phyloP scores from a whole-genome alignment of 306 rosid genomes.

The Casuarina equisetifolia region DNA sequence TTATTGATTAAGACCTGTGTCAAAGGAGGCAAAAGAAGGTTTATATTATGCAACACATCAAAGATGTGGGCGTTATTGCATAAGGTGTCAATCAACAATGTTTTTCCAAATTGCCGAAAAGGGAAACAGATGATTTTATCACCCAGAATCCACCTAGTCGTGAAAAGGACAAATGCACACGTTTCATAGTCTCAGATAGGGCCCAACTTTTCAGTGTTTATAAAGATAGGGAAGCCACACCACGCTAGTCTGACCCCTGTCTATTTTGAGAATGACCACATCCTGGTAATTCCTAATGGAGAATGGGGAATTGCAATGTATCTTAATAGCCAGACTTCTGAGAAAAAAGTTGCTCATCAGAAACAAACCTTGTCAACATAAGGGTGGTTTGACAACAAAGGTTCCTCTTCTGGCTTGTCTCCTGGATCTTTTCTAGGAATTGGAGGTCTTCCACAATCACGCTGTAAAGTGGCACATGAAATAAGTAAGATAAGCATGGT shows the following conservation, averaged over 20 bases:
- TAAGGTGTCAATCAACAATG: no score
- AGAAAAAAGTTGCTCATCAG: constrained; percentile 16
- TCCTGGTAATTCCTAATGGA: no score
- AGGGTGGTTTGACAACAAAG: constrained; percentile 86
- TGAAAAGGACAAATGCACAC: neutral
- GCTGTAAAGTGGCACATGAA: constrained; percentile 50
- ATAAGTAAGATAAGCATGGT: constrained; percentile 22
- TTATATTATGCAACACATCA: neutral
- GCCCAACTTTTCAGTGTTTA: no score
- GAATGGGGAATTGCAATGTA: neutral
- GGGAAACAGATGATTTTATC: no score
- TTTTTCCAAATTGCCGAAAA: neutral
- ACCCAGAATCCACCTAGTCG: no score
- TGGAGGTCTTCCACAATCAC: constrained; percentile 89
- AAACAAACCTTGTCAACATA: constrained; percentile 76
- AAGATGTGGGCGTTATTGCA: neutral
- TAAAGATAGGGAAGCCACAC: neutral
- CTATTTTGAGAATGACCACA: no score
- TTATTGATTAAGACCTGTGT: neutral
- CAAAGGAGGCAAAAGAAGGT: neutral
- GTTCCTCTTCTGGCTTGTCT: constrained; percentile 85
- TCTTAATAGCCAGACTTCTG: constrained; percentile 19
- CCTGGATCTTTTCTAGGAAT: constrained; percentile 83
- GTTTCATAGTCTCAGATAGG: no score
- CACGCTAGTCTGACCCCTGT: neutral